phyloP scores from a whole-genome alignment of 106 monocot genomes.

The Allium cepa region DNA sequence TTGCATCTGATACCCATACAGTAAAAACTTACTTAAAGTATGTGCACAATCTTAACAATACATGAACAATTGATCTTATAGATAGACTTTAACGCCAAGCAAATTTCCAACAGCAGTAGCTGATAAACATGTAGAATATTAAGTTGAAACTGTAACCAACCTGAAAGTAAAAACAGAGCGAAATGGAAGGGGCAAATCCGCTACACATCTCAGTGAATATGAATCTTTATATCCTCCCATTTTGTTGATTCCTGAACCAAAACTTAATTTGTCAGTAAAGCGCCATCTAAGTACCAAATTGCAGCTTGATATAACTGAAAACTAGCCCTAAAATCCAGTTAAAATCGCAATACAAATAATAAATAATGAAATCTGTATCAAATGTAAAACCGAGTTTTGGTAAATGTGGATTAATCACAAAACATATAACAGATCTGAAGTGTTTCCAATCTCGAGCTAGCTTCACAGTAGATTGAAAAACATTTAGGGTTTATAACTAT shows the following conservation, averaged over 20 bases:
- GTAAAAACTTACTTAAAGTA: background rate
- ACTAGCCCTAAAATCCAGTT: too few relatives aligned
- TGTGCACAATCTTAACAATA: background rate
- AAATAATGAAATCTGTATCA: too few relatives aligned
- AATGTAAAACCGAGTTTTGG: too few relatives aligned
- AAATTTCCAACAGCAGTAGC: background rate
- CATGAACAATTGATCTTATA: background rate
- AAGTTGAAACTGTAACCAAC: conserved; percentile 11
- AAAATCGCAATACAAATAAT: too few relatives aligned
- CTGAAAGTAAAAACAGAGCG: conserved; percentile 55
- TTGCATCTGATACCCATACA: background rate
- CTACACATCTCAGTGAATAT: conserved; percentile 45
- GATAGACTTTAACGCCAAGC: background rate
- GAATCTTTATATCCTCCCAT: conserved; percentile 31
- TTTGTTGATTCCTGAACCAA: background rate
- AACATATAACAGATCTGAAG: too few relatives aligned
- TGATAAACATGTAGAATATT: background rate
- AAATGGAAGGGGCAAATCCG: conserved; percentile 46
- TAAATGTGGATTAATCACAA: too few relatives aligned
- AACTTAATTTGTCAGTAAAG: too few relatives aligned
- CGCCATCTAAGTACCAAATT: too few relatives aligned
- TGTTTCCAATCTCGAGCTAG: too few relatives aligned
- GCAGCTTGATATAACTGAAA: too few relatives aligned
- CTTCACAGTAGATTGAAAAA: too few relatives aligned
- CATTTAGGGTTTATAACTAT: too few relatives aligned